Evolutionary conservation across 495 filamentous ascomycete species (phyloP).

Genomic region (Daldinia decipiens): DNA sequence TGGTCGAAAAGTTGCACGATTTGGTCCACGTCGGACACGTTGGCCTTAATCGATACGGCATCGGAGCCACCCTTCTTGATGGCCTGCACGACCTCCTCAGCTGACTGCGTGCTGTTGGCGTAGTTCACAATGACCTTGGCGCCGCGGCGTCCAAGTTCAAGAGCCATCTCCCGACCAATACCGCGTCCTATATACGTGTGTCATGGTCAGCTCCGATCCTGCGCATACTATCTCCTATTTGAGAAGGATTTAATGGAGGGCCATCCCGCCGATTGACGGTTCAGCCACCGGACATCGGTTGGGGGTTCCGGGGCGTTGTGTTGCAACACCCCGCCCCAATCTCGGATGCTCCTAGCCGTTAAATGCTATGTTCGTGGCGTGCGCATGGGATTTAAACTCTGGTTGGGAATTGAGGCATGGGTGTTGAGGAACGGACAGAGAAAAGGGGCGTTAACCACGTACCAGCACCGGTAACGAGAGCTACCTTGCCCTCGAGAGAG

Average conservation of each 20-base stretch:
- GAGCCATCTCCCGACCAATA: slow-evolving; percentile 78
- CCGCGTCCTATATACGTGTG: slow-evolving; percentile 64
- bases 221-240: slow-evolving; percentile 7
- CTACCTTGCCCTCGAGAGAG: slow-evolving; percentile 63
- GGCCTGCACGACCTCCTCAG: slow-evolving; percentile 69
- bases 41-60: slow-evolving; percentile 77
- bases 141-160: slow-evolving; percentile 78
- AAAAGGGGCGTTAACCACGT: slow-evolving; percentile 42
- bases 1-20: slow-evolving; percentile 64
- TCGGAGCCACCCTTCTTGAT: slow-evolving; percentile 62
- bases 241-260: slow-evolving; percentile 6
- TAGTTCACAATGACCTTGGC: slow-evolving; percentile 84
- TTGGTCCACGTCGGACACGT: slow-evolving; percentile 73
- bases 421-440: slow-evolving; percentile 46
- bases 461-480: slow-evolving; percentile 46
- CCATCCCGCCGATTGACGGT: neutral
- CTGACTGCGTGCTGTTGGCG: slow-evolving; percentile 67
- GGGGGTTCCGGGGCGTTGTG: slow-evolving; percentile 23
- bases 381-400: neutral
- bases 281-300: slow-evolving; percentile 30
- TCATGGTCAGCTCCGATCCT: slow-evolving; percentile 23
- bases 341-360: slow-evolving; percentile 23
- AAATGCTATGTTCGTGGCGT: neutral
- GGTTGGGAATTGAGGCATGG: neutral
- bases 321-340: neutral